Percentiles rank a stretch among this genome's conserved stretches.
These are phyloP conservation scores for Rhizoctonia solani DNA, from an alignment of 1,284 basidiomycete species.

Conservation along the genomic window DNA sequence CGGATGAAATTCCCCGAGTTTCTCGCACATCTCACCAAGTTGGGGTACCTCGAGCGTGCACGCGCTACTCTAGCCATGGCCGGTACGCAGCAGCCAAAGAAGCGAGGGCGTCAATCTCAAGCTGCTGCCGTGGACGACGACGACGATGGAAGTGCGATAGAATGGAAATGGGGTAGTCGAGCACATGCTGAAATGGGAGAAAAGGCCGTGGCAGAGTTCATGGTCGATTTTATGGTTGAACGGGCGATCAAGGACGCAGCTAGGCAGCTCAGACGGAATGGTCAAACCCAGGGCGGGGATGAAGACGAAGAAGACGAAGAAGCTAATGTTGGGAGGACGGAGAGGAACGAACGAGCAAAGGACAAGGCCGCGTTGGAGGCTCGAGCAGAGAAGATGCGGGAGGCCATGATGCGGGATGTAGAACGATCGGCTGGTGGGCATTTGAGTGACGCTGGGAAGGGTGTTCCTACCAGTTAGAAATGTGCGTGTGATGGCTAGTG, in stretches of 20 bases:
- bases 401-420: constrained; percentile 27
- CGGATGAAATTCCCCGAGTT: constrained; percentile 59
- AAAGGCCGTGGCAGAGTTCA: constrained; percentile 61
- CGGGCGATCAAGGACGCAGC: constrained; percentile 31
- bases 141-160: constrained; percentile 57
- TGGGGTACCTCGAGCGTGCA: constrained; percentile 70
- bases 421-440: constrained; percentile 29
- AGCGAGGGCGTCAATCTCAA: constrained; percentile 29
- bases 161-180: constrained; percentile 81
- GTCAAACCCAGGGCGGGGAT: constrained; percentile 9
- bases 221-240: constrained; percentile 75
- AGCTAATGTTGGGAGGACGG: not conserved
- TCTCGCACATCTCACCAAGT: constrained; percentile 60
- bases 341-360: constrained; percentile 5
- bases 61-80: constrained; percentile 10
- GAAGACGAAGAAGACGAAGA: constrained; percentile 10
- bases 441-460: constrained; percentile 27
- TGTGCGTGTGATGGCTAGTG: not conserved
- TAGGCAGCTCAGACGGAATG: constrained; percentile 6
- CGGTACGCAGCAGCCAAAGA: constrained; percentile 5
- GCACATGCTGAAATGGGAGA: constrained; percentile 75
- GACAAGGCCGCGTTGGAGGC: constrained; percentile 24
- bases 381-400: constrained; percentile 22
- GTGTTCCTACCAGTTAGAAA: not conserved
- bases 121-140: constrained; percentile 48